These are phyloP conservation scores for Mesotaenium endlicherianum DNA, from an alignment of 139 green algal species.

Conservation along the genomic window DNA sequence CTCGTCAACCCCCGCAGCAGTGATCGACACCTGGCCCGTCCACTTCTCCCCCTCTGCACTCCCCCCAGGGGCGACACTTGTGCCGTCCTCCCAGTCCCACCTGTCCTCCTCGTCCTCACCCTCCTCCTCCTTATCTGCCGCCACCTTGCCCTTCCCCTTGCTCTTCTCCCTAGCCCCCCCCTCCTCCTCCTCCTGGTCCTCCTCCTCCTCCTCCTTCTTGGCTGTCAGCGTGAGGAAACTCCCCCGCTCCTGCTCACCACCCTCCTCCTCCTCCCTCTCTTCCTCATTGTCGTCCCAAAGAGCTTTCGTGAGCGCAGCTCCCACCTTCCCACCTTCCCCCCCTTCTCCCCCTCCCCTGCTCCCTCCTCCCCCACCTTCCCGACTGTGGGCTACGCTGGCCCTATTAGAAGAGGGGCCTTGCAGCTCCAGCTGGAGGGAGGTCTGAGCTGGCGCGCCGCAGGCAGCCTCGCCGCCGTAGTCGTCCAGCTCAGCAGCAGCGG, in stretches of 20 bases:
- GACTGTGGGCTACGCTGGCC: background rate
- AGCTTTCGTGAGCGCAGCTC: background rate
- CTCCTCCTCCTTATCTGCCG: background rate
- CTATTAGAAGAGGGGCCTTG: no score
- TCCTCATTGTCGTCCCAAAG: background rate
- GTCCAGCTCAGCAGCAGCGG: background rate
- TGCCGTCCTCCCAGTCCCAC: no score
- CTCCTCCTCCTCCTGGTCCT: background rate
- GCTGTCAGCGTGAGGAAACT: background rate
- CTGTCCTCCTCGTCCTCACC: no score
- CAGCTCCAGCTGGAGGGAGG: no score
- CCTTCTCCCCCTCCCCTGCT: background rate
- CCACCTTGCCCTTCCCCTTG: background rate
- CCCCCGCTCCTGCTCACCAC: background rate
- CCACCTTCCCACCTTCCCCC: background rate
- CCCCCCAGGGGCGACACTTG: no score
- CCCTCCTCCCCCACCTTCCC: background rate
- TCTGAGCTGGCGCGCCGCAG: background rate
- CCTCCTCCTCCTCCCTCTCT: background rate
- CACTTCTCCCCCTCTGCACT: no score
- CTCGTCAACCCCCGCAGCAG: no score
- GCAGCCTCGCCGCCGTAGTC: background rate
- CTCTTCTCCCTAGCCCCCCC: background rate
- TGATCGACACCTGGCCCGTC: no score
- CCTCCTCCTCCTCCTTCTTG: background rate